Base-by-base conservation (phyloP, 148 eudicot genomes). In the Simmondsia chinensis region DNA sequence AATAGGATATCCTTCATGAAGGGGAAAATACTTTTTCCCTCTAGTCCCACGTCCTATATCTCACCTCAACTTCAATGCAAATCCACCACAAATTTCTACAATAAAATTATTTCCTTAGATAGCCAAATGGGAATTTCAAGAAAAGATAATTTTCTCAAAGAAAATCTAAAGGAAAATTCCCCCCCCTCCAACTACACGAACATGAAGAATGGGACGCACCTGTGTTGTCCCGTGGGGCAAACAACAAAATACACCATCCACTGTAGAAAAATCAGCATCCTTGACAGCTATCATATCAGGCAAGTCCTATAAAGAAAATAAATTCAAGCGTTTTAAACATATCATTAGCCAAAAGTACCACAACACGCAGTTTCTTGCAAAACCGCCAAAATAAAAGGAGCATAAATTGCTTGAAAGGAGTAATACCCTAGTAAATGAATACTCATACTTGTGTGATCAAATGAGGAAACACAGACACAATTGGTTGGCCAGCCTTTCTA, bases 211-310 rank as follows among this genome's bases (percentile, higher is more conserved):
- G 20, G 8, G 13, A 25, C 50, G 24, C 13, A 89, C 97, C 93
- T 89, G 97, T 46, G 97, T 89, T 19, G 97, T 89, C 39, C 97
- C 97, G 67, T 89, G 97, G 17, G 97, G 97, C 74, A 89, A 79
- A 71, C 97, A 89, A 61, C 97, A 89, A 75, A 89, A 89, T 35
- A 84, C 95, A 23, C 95, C 97, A 71, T 89, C 95, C 43, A 89
- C 85, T 33, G 53, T 48, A 23, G 95, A 73, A 65, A 89, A 89
- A 48, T 89, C 78, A 20, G 97, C 93, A 74, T 89, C 97, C 48
- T 74, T 76, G 21, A 84, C 69, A 54, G 93, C 84, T 51, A 89
- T 66, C 85, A 89, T 35, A 58, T 76, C 76, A 1, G 97, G 97
- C 64, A 89, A 72, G 52, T 69, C 76, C 97, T 89, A 52, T 55